Base-by-base conservation (phyloP, 805 yeast species). In the Spathaspora sp. region DNA sequence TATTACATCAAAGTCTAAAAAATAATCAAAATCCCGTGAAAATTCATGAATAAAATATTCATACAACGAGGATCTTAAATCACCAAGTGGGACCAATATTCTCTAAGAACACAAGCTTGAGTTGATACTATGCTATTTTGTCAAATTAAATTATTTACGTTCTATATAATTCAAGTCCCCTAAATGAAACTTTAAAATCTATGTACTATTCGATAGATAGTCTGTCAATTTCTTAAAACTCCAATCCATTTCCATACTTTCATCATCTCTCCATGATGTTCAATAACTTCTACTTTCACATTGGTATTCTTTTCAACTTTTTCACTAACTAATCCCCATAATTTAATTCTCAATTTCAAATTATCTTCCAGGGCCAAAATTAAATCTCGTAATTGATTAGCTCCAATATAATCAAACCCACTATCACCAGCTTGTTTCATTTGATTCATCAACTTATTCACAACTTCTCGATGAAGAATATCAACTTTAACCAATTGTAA, bases 211-310 rank as follows among this genome's bases (percentile, higher is more conserved):
- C 26, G 26, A 23, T 6, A 23, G 26, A 23, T 3, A 23, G 26
- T 23, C 6, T 23, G 6, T 23, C 26, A 23, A 23, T 23, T 23
- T 23, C n/a, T n/a, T n/a, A n/a, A 28, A 28, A 31, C 67, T 43
- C 67, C 82, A 38, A 84, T 77, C 97, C 97, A 91, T 62, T 89
- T 90, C 89, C 96, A 88, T 35, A 89, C 89, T 62, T 83, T 83
- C 78, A 87, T 82, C 54, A 91, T 87, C 57, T 91, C 97, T 16
- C 97, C 97, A 60, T 86, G 87, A 28, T 85, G 77, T 63, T 91
- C 97, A 51, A 81, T 68, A 50, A 85, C 76, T 39, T 81, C 76
- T 16, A 78, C 73, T 52, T 83, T 78, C 11, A 91, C 81, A 60
- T 85, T 86, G 19, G 87, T 72, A 63, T 88, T 86, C 44, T 71